Base-by-base conservation (phyloP, 2,329 filamentous ascomycete species). In the Talaromyces sp. region DNA sequence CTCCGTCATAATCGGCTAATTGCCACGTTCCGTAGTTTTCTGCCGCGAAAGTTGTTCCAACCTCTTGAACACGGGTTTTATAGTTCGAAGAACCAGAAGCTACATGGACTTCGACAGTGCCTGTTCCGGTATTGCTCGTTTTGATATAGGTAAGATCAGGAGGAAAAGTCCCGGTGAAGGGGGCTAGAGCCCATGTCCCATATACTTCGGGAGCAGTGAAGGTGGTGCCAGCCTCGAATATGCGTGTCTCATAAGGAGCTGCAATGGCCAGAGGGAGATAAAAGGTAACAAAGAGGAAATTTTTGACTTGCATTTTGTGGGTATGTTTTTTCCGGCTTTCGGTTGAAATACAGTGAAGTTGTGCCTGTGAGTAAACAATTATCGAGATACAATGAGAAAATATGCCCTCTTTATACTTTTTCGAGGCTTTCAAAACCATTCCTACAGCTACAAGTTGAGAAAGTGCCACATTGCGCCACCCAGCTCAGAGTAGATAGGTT, bases 61-160 rank as follows among this genome's bases (percentile, higher is more conserved):
- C 84, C 31, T 83, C 79, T 75, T 88, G 87, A 75, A 88, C 85
- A 71, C 81, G 84, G 67, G 78, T 79, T 85, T 57, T 50, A 29
- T 61, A 64, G 38, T 41, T 58, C 14, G 61, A 64, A 19, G 58
- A 57, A 11, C 58, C 59, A 43, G 58, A 61, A 7, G 61, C 63
- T 41, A 63, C 57, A 32, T 63, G 61, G 11, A 64, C 61, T 26
- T 64, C 63, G n/a, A 64, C 61, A n/a, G 26, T 63, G 41, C 63
- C 63, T 26, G 63, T 64, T n/a, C 61, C 63, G 3, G 63, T 64
- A 41, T 59, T 59, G 11, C 52, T 61, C 27, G 63, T 64, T 51
- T 64, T 64, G 51, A 63, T 64, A 32, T 64, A 63, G 3, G 41
- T 55, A n/a, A 63, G 59, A 17, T 63, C 61, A 27, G 54, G 56